phyloP scores from a whole-genome alignment of 2,329 filamentous ascomycete species.

The Botryotinia calthae region DNA sequence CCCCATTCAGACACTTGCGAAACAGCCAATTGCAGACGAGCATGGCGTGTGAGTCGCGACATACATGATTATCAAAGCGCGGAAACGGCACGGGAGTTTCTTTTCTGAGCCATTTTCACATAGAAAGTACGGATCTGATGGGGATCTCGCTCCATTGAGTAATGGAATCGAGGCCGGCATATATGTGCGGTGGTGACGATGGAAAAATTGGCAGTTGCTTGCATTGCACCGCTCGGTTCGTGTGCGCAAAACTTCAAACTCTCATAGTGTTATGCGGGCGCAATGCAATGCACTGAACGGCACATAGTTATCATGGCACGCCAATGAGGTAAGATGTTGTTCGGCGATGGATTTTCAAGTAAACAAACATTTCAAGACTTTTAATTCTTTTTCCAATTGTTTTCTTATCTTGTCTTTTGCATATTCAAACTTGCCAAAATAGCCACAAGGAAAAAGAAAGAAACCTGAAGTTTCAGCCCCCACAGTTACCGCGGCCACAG shows the following conservation, averaged over 20 bases:
- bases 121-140: neutral
- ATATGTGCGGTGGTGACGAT: neutral
- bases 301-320: neutral
- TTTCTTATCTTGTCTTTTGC: neutral
- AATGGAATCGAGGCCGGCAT: neutral
- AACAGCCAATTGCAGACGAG: neutral
- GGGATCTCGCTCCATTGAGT: neutral
- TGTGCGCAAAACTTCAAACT: neutral
- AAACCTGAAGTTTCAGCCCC: neutral
- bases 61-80: constrained; percentile 8
- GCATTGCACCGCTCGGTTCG: neutral
- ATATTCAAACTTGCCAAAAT: neutral
- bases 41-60: neutral
- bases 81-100: constrained; percentile 1
- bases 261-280: neutral
- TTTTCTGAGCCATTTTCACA: neutral
- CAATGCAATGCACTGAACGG: neutral
- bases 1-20: neutral
- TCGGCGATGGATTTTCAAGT: neutral
- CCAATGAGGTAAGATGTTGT: neutral
- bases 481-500: neutral
- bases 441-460: neutral
- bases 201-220: neutral
- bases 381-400: neutral
- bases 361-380: neutral